Evolutionary conservation across 106 monocot genomes (phyloP).

Genomic region (Narthecium ossifragum): DNA sequence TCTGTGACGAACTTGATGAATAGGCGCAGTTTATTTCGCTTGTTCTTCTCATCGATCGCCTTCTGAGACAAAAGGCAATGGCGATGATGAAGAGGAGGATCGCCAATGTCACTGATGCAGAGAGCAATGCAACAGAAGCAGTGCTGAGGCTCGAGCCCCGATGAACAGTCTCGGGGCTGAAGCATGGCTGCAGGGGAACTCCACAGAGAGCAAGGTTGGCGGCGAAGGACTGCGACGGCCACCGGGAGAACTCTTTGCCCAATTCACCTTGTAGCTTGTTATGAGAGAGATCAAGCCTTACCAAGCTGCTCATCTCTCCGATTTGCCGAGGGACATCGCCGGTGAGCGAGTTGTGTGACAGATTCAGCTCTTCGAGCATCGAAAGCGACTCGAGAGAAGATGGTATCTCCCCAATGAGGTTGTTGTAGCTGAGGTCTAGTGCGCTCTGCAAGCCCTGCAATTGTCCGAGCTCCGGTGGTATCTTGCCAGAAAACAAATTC

Average conservation of each 20-base stretch:
- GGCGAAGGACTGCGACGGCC: constrained; percentile 50
- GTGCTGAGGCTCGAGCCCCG: constrained; percentile 20
- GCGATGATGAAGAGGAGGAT: constrained; percentile 30
- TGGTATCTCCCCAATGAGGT: constrained; percentile 62
- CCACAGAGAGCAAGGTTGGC: constrained; percentile 67
- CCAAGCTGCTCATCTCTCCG: constrained; percentile 66
- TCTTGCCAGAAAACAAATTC: constrained; percentile 47
- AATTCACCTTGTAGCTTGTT: constrained; percentile 57
- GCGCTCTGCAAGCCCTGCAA: constrained; percentile 67
- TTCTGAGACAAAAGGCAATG: constrained; percentile 6
- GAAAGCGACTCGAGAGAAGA: constrained; percentile 47
- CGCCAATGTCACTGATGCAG: constrained; percentile 41
- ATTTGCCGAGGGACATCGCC: constrained; percentile 52
- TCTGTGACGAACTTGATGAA: constrained; percentile 36
- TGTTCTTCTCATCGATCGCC: constrained; percentile 4
- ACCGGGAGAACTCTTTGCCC: constrained; percentile 38
- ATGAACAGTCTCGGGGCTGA: not conserved
- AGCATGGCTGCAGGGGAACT: constrained; percentile 40
- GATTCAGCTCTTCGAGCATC: constrained; percentile 72
- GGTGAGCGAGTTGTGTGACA: constrained; percentile 65
- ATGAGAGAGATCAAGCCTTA: constrained; percentile 65
- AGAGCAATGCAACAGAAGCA: constrained; percentile 40
- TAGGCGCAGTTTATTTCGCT: constrained; percentile 56
- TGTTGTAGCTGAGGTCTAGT: constrained; percentile 67
- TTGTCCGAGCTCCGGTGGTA: constrained; percentile 51